Conservation (phyloP, 2,329 filamentous ascomycete species). For the Fusarium bactridioides region DNA sequence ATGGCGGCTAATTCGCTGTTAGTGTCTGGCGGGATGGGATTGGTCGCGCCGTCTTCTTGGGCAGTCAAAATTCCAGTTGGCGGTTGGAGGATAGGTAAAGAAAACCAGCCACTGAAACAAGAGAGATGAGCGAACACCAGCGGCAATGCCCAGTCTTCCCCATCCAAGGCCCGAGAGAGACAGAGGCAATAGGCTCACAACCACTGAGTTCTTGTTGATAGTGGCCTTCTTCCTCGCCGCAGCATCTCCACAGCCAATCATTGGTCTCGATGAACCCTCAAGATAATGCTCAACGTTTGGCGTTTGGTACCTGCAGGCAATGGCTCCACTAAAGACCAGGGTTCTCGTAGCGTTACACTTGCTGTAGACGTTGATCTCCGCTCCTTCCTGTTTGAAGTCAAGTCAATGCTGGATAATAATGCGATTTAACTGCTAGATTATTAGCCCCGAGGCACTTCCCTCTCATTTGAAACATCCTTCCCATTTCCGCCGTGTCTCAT, state of each 20-base stretch:
- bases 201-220: slow-evolving; percentile 10
- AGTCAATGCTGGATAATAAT: slow-evolving; percentile 15
- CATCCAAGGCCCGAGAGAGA: background rate
- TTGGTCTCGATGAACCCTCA: background rate
- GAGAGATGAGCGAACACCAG: slow-evolving; percentile 2
- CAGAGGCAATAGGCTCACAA: slow-evolving; percentile 1
- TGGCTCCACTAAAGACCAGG: slow-evolving; percentile 26
- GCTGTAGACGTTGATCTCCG: slow-evolving; percentile 23
- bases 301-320: slow-evolving; percentile 36
- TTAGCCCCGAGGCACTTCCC: background rate
- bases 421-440: slow-evolving; percentile 1
- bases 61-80: slow-evolving; percentile 25
- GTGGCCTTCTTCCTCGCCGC: background rate
- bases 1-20: slow-evolving; percentile 30
- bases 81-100: slow-evolving; percentile 32
- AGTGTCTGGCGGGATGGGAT: slow-evolving; percentile 20
- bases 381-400: slow-evolving; percentile 32
- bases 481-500: slow-evolving; percentile 8
- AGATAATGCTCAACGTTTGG: slow-evolving; percentile 21
- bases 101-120: slow-evolving; percentile 25
- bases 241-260: slow-evolving; percentile 12
- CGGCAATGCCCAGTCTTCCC: slow-evolving; percentile 15
- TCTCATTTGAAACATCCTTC: slow-evolving; percentile 37
- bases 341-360: slow-evolving; percentile 4
- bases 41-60: slow-evolving; percentile 29